phyloP scores from a whole-genome alignment of 1,284 basidiomycete genomes.

The Ganoderma multipileum region DNA sequence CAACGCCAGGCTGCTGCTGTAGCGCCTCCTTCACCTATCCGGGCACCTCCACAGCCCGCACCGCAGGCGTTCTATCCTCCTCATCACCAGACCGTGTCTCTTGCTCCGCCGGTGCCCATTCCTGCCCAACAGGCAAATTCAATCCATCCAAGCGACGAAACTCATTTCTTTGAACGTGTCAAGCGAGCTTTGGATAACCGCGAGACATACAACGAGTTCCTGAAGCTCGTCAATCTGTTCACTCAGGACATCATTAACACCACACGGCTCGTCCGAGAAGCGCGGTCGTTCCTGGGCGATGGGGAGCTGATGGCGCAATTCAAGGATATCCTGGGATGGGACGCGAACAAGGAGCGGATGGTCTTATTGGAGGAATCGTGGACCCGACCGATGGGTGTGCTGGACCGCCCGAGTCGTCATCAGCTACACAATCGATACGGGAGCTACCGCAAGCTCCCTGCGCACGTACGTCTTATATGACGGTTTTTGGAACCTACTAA shows the following conservation, averaged over 20 bases:
- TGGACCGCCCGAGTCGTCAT: conserved; percentile 61
- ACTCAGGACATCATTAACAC: conserved; percentile 94
- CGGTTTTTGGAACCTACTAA: conserved; percentile 13
- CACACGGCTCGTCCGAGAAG: conserved; percentile 78
- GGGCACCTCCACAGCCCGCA: conserved; percentile 28
- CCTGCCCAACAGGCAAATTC: conserved; percentile 41
- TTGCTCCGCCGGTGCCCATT: conserved; percentile 34
- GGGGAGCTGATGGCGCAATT: conserved; percentile 86
- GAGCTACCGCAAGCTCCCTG: conserved; percentile 90
- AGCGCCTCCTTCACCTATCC: conserved; percentile 35
- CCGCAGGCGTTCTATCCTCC: conserved; percentile 29
- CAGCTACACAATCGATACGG: conserved; percentile 73
- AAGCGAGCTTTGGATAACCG: conserved; percentile 89
- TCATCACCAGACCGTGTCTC: conserved; percentile 37
- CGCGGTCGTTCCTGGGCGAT: conserved; percentile 69
- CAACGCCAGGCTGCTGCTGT: conserved; percentile 34
- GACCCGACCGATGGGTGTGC: conserved; percentile 41
- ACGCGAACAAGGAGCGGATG: conserved; percentile 69
- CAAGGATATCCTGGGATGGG: conserved; percentile 92
- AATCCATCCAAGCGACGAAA: conserved; percentile 68
- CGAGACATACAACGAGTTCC: conserved; percentile 94
- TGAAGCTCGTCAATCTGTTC: conserved; percentile 95
- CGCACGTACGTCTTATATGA: conserved; percentile 59
- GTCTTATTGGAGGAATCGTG: conserved; percentile 52
- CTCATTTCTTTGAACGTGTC: conserved; percentile 93